Percentiles rank a stretch among this genome's conserved stretches.
phyloP scores from a whole-genome alignment of 1,284 basidiomycete genomes.

The Exsudoporus floridanus region DNA sequence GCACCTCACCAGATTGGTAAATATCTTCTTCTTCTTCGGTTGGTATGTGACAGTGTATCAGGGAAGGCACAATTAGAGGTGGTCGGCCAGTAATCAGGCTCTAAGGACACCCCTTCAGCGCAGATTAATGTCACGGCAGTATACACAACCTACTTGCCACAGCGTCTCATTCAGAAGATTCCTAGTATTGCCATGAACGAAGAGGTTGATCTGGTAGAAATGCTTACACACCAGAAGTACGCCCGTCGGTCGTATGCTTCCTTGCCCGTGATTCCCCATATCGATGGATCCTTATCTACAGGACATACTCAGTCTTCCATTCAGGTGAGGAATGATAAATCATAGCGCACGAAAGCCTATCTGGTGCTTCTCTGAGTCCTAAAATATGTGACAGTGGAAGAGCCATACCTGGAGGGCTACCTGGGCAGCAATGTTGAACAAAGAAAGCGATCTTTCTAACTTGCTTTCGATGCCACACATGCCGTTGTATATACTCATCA shows the following conservation, averaged over 20 bases:
- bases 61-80: conserved; percentile 41
- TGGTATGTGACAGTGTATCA: conserved; percentile 45
- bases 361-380: conserved; percentile 27
- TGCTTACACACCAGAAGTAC: conserved; percentile 45
- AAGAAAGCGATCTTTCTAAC: conserved; percentile 45
- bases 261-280: conserved; percentile 49
- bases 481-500: conserved; percentile 54
- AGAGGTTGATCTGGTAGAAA: not conserved
- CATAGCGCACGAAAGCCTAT: conserved; percentile 48
- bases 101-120: conserved; percentile 16
- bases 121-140: not conserved
- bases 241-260: conserved; percentile 53
- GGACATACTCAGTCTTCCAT: conserved; percentile 4
- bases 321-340: not conserved
- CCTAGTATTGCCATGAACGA: not conserved
- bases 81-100: conserved; percentile 53
- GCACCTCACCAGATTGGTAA: conserved; percentile 44
- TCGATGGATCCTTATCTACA: conserved; percentile 53
- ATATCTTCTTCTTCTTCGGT: conserved; percentile 43
- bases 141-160: conserved; percentile 37
- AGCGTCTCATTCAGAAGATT: conserved; percentile 46
- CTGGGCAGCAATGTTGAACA: conserved; percentile 48
- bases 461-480: conserved; percentile 54
- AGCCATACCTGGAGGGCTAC: conserved; percentile 44
- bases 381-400: not conserved